phyloP scores from a whole-genome alignment of 2,329 filamentous ascomycete species.

The Paecilomyces formosus region DNA sequence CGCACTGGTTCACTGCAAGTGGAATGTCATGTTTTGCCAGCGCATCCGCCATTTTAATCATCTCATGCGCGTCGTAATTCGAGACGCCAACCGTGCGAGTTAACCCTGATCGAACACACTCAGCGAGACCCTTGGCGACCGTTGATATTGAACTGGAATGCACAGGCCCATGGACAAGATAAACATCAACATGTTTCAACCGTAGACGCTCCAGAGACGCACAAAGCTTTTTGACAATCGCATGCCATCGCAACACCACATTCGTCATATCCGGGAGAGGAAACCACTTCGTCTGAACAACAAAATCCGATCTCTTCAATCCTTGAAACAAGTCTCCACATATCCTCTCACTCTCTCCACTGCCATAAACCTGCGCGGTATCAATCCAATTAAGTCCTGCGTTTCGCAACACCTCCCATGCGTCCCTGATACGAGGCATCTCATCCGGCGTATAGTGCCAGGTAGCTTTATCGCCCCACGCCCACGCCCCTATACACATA shows the following conservation, averaged over 20 bases:
- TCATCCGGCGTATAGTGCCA: constrained; percentile 29
- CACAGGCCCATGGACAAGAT: constrained; percentile 38
- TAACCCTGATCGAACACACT: constrained; percentile 36
- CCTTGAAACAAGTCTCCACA: constrained; percentile 32
- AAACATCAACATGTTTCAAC: constrained; percentile 36
- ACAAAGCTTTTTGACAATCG: constrained; percentile 29
- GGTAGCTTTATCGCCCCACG: constrained; percentile 22
- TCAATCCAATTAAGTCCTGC: constrained; percentile 37
- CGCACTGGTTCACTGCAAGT: constrained; percentile 39
- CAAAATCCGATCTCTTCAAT: constrained; percentile 25
- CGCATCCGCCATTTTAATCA: constrained; percentile 37
- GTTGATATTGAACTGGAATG: constrained; percentile 32
- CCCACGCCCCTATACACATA: constrained; percentile 20
- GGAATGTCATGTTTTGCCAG: constrained; percentile 30
- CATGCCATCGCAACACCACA: constrained; percentile 22
- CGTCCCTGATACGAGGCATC: constrained; percentile 25
- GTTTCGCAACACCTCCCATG: constrained; percentile 30
- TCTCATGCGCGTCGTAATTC: constrained; percentile 36
- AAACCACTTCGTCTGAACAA: constrained; percentile 37
- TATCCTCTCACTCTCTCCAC: constrained; percentile 36
- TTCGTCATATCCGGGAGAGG: constrained; percentile 23
- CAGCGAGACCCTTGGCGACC: constrained; percentile 34
- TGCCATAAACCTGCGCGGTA: constrained; percentile 38
- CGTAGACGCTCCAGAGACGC: constrained; percentile 31
- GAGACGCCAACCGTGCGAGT: constrained; percentile 37